Evolutionary conservation across 2,329 filamentous ascomycete genomes (phyloP), one percentile per base, ranked within the genome.

Genomic region (Aschersonia sp.): DNA sequence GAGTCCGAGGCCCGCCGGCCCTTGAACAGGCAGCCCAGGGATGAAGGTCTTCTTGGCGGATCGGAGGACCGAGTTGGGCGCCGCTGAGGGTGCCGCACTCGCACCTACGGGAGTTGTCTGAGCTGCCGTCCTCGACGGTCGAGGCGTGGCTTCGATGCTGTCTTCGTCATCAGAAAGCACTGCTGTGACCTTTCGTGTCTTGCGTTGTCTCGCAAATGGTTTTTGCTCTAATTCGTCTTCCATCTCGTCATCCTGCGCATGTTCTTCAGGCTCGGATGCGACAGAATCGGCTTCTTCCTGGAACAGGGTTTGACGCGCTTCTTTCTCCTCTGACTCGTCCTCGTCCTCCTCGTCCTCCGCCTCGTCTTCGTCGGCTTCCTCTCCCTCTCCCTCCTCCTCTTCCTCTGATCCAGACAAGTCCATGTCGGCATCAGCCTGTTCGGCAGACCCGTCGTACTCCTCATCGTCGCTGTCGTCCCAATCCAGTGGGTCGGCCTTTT

Each of bases 21-120:
- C 75, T 29, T 71, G 63, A 4, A 81, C 70, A 2, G 81, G 76
- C 22, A 87, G 65, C 1, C 80, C 81, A 4, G 83, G 83, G 49
- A 87, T 83, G 54, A 83, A 83, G 0, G 69, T 74, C 63, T 84
- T 84, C 50, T 74, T 81, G 2, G 79, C 79, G 4, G 80, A 84
- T 41, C 81, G 76, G n/a, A 83, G 61, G 2, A 83, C 77, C 0
- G 81, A 84, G 12, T 71, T 77, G 4, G 81, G 81, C 10, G 67
- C 66, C n/a, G 64, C 67, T 3, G 74, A 75, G 14, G 77, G 79
- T 7, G 63, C 59, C 3, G 65, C 65, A 39, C 62, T 66, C n/a
- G 62, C 59, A 5, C 60, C 59, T 1, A 60, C 62, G 2, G 72
- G 71, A 0, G 72, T 74, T 30, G 63, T 66, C 41, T 63, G 57